Conservation (phyloP, 2,329 filamentous ascomycete species). For the Botrytis pseudocinerea region DNA sequence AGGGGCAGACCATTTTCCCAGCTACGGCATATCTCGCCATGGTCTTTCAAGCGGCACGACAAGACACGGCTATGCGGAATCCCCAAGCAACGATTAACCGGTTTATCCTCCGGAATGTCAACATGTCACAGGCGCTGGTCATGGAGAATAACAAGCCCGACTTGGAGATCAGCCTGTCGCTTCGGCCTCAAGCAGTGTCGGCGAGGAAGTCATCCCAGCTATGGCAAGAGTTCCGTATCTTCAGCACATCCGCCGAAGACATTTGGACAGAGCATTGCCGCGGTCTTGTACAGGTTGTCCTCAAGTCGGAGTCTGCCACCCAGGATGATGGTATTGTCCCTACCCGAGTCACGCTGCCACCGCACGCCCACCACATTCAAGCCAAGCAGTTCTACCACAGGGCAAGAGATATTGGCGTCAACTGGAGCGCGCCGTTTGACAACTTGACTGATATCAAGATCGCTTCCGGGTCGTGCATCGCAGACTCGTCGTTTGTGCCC, state of each 20-base stretch:
- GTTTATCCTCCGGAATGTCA: neutral
- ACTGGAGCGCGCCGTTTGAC: too few relatives aligned
- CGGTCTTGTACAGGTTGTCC: conserved; percentile 37
- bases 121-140: neutral
- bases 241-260: neutral
- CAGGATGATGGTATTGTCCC: too few relatives aligned
- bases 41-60: conserved; percentile 38
- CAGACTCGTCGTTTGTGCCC: too few relatives aligned
- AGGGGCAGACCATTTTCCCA: conserved; percentile 41
- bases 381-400: too few relatives aligned
- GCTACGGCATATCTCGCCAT: conserved; percentile 38
- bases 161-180: conserved; percentile 52
- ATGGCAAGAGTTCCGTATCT: conserved; percentile 19
- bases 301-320: too few relatives aligned
- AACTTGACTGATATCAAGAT: too few relatives aligned
- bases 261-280: conserved; percentile 52
- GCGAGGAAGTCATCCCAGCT: conserved; percentile 27
- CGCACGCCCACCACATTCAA: too few relatives aligned
- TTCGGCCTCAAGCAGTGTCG: conserved; percentile 48
- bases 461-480: too few relatives aligned
- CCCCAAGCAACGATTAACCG: neutral
- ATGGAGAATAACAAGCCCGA: conserved; percentile 39
- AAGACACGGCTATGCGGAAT: conserved; percentile 4
- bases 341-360: too few relatives aligned
- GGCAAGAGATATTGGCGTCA: too few relatives aligned